Evolutionary conservation across 768 basidiomycete species (phyloP).

Genomic region (Chalciporus chontae): DNA sequence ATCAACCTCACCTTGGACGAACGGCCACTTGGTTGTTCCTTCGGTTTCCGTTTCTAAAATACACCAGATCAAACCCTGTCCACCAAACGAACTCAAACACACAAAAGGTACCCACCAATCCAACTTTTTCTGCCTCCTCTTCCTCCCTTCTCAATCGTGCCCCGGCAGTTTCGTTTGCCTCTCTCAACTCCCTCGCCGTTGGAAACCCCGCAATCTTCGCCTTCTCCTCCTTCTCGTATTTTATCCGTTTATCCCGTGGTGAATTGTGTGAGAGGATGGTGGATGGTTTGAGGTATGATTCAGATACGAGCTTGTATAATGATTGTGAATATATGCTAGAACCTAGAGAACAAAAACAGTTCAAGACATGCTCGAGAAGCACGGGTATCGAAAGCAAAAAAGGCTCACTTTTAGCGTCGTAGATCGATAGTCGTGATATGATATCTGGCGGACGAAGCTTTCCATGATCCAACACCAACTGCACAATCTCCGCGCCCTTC

Average conservation of each 20-base stretch:
- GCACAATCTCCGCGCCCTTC: slow-evolving; percentile 75
- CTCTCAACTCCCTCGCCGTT: slow-evolving; percentile 72
- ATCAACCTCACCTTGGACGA: slow-evolving; percentile 48
- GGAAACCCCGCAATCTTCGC: slow-evolving; percentile 72
- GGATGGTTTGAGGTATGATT: slow-evolving; percentile 75
- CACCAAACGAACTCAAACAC: not conserved
- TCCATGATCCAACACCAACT: slow-evolving; percentile 77
- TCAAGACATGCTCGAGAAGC: not conserved
- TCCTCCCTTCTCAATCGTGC: slow-evolving; percentile 66
- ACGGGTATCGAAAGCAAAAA: slow-evolving; percentile 11
- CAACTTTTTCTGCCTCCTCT: slow-evolving; percentile 69
- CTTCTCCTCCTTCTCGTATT: slow-evolving; percentile 78
- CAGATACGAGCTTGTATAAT: slow-evolving; percentile 67
- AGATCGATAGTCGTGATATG: slow-evolving; percentile 44
- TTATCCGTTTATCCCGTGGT: slow-evolving; percentile 74
- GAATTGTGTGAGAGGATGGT: slow-evolving; percentile 76
- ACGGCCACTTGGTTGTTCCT: slow-evolving; percentile 41
- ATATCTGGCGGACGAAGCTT: slow-evolving; percentile 79
- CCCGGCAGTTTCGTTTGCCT: slow-evolving; percentile 65
- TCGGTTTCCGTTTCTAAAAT: slow-evolving; percentile 60
- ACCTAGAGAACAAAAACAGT: slow-evolving; percentile 17
- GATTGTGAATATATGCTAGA: slow-evolving; percentile 51
- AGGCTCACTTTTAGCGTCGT: slow-evolving; percentile 55
- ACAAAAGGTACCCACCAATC: slow-evolving; percentile 50
- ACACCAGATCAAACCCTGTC: slow-evolving; percentile 19